These are phyloP conservation scores for Trametes polyzona DNA, from an alignment of 1,284 basidiomycete genomes.

Conservation along the genomic window DNA sequence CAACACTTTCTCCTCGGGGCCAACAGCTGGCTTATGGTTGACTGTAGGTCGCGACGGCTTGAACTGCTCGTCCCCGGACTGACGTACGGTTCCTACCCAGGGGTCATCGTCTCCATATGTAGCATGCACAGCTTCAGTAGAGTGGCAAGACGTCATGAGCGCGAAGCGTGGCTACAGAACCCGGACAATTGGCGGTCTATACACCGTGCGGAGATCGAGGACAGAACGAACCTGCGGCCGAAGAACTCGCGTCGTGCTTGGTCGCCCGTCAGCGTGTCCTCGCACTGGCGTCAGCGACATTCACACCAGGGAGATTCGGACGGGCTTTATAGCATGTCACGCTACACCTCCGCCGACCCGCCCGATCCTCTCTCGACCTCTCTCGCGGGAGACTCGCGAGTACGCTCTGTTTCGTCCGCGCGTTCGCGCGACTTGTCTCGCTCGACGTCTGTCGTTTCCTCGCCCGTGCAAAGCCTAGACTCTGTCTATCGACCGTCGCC, in stretches of 20 bases:
- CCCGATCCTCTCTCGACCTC: conserved; percentile 12
- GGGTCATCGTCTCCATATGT: conserved; percentile 60
- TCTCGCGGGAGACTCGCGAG: conserved; percentile 13
- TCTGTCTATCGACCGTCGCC: conserved; percentile 11
- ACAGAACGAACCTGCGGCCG: conserved; percentile 25
- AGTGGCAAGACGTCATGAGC: conserved; percentile 65
- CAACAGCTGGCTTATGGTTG: conserved; percentile 56
- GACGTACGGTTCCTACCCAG: conserved; percentile 39
- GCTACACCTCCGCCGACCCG: conserved; percentile 15
- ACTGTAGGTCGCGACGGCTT: conserved; percentile 47
- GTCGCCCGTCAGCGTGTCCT: conserved; percentile 30
- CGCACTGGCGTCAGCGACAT: conserved; percentile 24
- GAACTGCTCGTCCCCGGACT: background rate
- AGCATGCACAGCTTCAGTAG: conserved; percentile 65
- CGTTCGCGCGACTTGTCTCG: conserved; percentile 18
- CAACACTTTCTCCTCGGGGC: conserved; percentile 48
- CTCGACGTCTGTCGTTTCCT: conserved; percentile 24
- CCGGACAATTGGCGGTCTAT: conserved; percentile 47
- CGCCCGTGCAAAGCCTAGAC: conserved; percentile 21
- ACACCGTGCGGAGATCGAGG: conserved; percentile 33
- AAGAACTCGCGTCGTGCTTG: conserved; percentile 26
- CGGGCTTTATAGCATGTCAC: conserved; percentile 12
- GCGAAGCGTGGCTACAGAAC: conserved; percentile 57
- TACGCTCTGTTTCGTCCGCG: conserved; percentile 13
- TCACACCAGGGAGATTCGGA: conserved; percentile 17